A percentile compares a stretch with the other conserved stretches of the same genome.
These are phyloP conservation scores for Emergomyces pasteurianus DNA, from an alignment of 2,329 filamentous ascomycete genomes.

Conservation along the genomic window DNA sequence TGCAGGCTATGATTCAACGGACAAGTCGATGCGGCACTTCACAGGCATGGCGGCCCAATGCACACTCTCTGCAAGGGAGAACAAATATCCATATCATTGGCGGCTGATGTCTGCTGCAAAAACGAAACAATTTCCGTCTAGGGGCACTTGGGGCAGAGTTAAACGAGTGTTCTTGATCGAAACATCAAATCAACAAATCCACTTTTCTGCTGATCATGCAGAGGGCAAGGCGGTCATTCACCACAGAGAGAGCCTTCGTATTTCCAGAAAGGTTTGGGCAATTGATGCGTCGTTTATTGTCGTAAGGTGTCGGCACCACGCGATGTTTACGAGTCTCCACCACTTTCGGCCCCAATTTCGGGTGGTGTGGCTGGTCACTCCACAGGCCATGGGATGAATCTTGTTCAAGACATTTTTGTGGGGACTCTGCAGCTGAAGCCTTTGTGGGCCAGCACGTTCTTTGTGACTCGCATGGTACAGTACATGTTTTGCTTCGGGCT, in stretches of 20 bases:
- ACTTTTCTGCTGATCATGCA: not conserved
- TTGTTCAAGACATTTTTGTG: not conserved
- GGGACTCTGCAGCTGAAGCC: not conserved
- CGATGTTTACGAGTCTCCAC: not conserved
- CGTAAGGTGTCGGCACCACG: not conserved
- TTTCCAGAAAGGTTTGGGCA: not conserved
- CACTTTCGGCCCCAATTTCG: not conserved
- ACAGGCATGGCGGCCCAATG: not conserved
- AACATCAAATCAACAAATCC: not conserved
- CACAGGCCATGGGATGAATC: not conserved
- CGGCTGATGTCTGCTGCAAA: not conserved
- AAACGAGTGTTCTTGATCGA: not conserved
- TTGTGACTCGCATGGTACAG: not conserved
- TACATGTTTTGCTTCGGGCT: not conserved
- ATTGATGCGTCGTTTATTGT: not conserved
- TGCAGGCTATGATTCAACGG: not conserved
- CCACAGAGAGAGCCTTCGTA: not conserved
- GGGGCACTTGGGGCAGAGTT: not conserved
- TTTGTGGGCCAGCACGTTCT: not conserved
- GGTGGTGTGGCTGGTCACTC: not conserved
- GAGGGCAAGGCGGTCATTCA: not conserved
- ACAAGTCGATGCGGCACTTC: not conserved
- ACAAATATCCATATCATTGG: not conserved
- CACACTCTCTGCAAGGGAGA: not conserved
- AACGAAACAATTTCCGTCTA: not conserved